phyloP scores from a whole-genome alignment of 2,329 filamentous ascomycete species.

The Dichotomopilus funicola region DNA sequence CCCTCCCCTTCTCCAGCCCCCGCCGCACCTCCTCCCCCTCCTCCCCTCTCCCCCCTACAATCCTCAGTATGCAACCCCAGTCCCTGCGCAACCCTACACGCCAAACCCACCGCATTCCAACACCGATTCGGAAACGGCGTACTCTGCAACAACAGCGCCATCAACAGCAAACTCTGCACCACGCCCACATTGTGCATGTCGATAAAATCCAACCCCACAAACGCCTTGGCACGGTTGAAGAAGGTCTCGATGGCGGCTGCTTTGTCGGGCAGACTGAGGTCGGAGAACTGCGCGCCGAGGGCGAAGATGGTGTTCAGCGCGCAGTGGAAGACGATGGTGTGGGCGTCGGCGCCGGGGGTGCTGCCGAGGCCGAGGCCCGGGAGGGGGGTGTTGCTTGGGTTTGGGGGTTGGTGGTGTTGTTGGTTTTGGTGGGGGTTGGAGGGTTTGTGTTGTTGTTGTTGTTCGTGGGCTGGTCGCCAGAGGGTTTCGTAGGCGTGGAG shows the following conservation, averaged over 20 bases:
- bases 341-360: constrained; percentile 27
- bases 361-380: constrained; percentile 31
- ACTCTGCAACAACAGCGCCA: constrained; percentile 35
- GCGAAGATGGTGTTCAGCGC: constrained; percentile 39
- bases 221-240: constrained; percentile 31
- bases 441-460: neutral
- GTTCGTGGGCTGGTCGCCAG: constrained; percentile 24
- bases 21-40: constrained; percentile 14
- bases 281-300: constrained; percentile 35
- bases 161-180: constrained; percentile 36
- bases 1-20: constrained; percentile 24
- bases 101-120: constrained; percentile 38
- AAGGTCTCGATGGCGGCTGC: constrained; percentile 28
- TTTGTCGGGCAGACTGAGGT: constrained; percentile 20
- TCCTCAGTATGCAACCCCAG: constrained; percentile 33
- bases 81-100: constrained; percentile 36
- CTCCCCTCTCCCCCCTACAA: constrained; percentile 5
- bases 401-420: too few species aligned
- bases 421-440: too few species aligned
- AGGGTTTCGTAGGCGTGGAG: constrained; percentile 34
- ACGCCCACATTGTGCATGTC: constrained; percentile 32
- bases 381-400: constrained; percentile 3
- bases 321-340: constrained; percentile 35
- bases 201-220: constrained; percentile 34
- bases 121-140: constrained; percentile 36